These are phyloP conservation scores for Hypoxylon sp. DNA, from an alignment of 2,329 filamentous ascomycete genomes.

Conservation along the genomic window DNA sequence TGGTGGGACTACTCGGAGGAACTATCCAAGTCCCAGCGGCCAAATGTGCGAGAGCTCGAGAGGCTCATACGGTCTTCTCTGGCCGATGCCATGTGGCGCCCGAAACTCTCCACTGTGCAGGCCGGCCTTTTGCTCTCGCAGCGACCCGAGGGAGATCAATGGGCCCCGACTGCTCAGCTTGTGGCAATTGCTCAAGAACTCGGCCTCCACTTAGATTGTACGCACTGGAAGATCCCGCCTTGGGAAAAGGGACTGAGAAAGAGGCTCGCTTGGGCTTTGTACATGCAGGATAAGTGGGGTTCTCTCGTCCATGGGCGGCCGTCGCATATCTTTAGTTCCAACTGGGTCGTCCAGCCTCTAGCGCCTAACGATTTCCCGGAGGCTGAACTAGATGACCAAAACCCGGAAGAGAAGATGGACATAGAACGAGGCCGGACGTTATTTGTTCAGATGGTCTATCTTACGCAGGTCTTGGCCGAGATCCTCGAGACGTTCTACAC, in stretches of 20 bases:
- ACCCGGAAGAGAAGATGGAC: conserved; percentile 72
- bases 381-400: conserved; percentile 73
- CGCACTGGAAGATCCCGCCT: conserved; percentile 84
- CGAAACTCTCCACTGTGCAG: conserved; percentile 85
- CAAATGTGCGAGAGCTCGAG: conserved; percentile 80
- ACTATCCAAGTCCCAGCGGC: conserved; percentile 72
- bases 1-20: conserved; percentile 85
- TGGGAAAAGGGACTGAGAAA: conserved; percentile 91
- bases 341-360: conserved; percentile 76
- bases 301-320: conserved; percentile 80
- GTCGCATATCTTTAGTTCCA: conserved; percentile 67
- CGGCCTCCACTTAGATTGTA: conserved; percentile 89
- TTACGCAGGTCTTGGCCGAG: conserved; percentile 81
- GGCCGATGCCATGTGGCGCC: conserved; percentile 81
- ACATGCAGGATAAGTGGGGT: conserved; percentile 93
- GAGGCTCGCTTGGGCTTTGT: conserved; percentile 88
- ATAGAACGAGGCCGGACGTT: conserved; percentile 76
- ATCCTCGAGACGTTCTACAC: conserved; percentile 88
- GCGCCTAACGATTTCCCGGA: conserved; percentile 71
- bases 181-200: conserved; percentile 90
- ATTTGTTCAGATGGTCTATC: conserved; percentile 80
- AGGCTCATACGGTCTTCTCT: conserved; percentile 79
- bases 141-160: conserved; percentile 80
- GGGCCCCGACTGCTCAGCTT: conserved; percentile 87
- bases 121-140: conserved; percentile 81